Conservation (phyloP, 345 rosid species). For the Linum lewisii region DNA sequence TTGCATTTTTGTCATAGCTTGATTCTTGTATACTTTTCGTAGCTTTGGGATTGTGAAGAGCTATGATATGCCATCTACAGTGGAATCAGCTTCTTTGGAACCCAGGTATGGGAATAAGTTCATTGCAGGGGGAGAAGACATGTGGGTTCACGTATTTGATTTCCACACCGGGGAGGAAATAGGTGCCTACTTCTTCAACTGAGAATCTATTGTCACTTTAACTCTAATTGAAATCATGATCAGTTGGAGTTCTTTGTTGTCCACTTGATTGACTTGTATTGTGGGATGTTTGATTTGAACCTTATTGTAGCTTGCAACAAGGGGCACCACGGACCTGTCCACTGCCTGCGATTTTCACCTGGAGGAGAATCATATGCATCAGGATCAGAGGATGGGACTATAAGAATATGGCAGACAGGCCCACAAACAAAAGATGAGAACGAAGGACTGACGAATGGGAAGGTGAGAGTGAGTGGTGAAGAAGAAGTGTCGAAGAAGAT, state of each 20-base stretch:
- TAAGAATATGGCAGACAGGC: slow-evolving; percentile 51
- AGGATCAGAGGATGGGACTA: slow-evolving; percentile 95
- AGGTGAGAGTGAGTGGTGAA: slow-evolving; percentile 10
- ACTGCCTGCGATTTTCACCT: slow-evolving; percentile 84
- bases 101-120: slow-evolving; percentile 74
- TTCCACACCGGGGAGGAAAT: slow-evolving; percentile 84
- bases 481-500: slow-evolving; percentile 17
- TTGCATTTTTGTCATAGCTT: background rate
- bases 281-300: slow-evolving; percentile 1
- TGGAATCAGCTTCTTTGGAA: slow-evolving; percentile 75
- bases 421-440: slow-evolving; percentile 20
- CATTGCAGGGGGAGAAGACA: slow-evolving; percentile 85
- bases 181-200: slow-evolving; percentile 22
- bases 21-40: slow-evolving; percentile 5
- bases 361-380: slow-evolving; percentile 93
- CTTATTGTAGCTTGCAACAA: slow-evolving; percentile 92
- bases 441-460: slow-evolving; percentile 11
- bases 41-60: slow-evolving; percentile 90
- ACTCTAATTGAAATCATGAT: too few relatives aligned
- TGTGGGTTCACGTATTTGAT: slow-evolving; percentile 74
- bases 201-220: too few relatives aligned
- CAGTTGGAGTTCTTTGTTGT: too few relatives aligned
- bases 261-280: too few relatives aligned
- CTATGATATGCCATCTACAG: slow-evolving; percentile 75
- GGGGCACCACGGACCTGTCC: slow-evolving; percentile 98